Percentiles rank a stretch among this genome's conserved stretches.
Conservation (phyloP, 768 basidiomycete species). For the Lyophyllum decastes region DNA sequence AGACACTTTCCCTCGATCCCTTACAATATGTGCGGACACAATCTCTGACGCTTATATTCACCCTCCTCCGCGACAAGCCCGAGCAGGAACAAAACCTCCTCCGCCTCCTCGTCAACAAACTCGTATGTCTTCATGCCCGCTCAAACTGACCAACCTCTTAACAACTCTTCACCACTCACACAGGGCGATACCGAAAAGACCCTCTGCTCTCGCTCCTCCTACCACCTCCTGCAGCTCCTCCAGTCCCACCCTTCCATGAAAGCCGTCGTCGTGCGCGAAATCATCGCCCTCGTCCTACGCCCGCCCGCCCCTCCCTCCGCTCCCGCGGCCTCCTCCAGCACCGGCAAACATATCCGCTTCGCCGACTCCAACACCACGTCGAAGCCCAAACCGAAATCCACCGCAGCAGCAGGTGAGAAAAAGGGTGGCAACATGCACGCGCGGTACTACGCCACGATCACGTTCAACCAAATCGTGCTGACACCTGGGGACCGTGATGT, state of each 20-base stretch:
- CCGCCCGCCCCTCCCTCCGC: constrained; percentile 44
- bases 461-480: constrained; percentile 91
- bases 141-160: neutral
- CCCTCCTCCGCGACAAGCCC: constrained; percentile 83
- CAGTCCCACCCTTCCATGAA: constrained; percentile 96
- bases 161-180: neutral
- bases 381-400: constrained; percentile 31
- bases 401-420: too few relatives aligned
- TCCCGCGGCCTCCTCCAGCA: constrained; percentile 32
- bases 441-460: constrained; percentile 90
- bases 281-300: constrained; percentile 75
- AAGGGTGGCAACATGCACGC: constrained; percentile 66
- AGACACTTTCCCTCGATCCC: constrained; percentile 84
- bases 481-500: constrained; percentile 68
- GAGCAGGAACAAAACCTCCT: constrained; percentile 98
- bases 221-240: constrained; percentile 85
- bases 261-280: constrained; percentile 82
- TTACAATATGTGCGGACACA: constrained; percentile 88
- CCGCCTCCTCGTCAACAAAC: constrained; percentile 89
- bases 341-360: constrained; percentile 56
- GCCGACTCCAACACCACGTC: constrained; percentile 34
- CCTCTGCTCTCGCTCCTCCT: constrained; percentile 87
- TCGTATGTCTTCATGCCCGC: constrained; percentile 48
- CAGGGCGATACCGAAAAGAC: constrained; percentile 90
- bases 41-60: constrained; percentile 73